A percentile compares a stretch with the other conserved stretches of the same genome.
phyloP scores from a whole-genome alignment of 768 basidiomycete genomes.

The Kwoniella pini region DNA sequence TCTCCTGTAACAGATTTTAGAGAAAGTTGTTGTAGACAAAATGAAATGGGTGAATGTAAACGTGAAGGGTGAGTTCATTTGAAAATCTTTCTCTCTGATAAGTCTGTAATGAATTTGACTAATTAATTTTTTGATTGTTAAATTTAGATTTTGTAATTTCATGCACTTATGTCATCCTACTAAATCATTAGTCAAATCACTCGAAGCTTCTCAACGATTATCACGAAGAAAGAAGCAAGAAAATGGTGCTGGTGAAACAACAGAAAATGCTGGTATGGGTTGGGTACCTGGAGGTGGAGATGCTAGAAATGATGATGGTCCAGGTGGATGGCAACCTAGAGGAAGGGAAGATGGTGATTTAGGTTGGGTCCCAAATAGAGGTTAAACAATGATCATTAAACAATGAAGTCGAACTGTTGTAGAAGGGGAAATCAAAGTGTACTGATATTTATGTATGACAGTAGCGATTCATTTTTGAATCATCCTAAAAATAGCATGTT shows the following conservation, averaged over 20 bases:
- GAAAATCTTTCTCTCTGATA: background rate
- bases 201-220: conserved; percentile 78
- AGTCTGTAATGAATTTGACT: no score
- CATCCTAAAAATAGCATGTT: background rate
- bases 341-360: conserved; percentile 17
- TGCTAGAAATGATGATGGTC: conserved; percentile 19
- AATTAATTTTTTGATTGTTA: background rate
- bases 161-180: conserved; percentile 93
- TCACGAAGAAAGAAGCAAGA: conserved; percentile 31
- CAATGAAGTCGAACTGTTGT: background rate
- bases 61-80: conserved; percentile 63
- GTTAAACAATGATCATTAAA: background rate
- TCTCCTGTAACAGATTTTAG: conserved; percentile 98
- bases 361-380: conserved; percentile 23
- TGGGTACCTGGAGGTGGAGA: conserved; percentile 40
- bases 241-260: conserved; percentile 4
- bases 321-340: conserved; percentile 26
- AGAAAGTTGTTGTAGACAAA: conserved; percentile 97
- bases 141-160: conserved; percentile 88
- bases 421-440: conserved; percentile 7
- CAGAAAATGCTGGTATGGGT: conserved; percentile 30
- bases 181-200: conserved; percentile 73
- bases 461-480: conserved; percentile 1
- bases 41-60: conserved; percentile 97
- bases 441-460: conserved; percentile 1